These are phyloP conservation scores for Beta corolliflora DNA, from an alignment of 179 eudicot genomes.

Conservation along the genomic window DNA sequence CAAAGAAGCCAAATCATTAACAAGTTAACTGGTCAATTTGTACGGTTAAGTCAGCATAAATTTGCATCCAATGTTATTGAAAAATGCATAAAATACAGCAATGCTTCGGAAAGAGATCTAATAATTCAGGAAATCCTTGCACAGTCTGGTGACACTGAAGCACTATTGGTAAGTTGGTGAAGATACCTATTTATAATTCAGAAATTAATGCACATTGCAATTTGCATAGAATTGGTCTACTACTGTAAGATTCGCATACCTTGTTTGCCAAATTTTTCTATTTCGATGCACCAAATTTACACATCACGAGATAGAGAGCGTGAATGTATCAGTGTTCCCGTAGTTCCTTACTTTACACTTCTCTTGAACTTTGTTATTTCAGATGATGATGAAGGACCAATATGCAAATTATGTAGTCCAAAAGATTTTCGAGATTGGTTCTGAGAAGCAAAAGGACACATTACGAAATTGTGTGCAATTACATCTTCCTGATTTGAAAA, in stretches of 20 bases:
- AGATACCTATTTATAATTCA: background rate
- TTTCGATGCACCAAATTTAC: too few species aligned
- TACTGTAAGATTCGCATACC: background rate
- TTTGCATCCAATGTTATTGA: slow-evolving; percentile 56
- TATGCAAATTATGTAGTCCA: slow-evolving; percentile 81
- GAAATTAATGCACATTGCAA: background rate
- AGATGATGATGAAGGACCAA: slow-evolving; percentile 89
- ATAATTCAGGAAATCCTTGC: slow-evolving; percentile 42
- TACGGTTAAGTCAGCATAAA: slow-evolving; percentile 51
- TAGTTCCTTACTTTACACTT: background rate
- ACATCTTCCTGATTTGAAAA: slow-evolving; percentile 67
- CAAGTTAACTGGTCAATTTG: slow-evolving; percentile 38
- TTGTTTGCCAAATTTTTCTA: background rate
- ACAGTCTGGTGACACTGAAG: slow-evolving; percentile 30
- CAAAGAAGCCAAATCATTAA: slow-evolving; percentile 44
- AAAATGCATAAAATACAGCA: slow-evolving; percentile 45
- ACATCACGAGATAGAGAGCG: background rate
- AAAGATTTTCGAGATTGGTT: slow-evolving; percentile 61
- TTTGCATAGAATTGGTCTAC: background rate
- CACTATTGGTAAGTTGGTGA: slow-evolving; percentile 40
- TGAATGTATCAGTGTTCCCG: too few species aligned
- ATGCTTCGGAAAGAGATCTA: slow-evolving; percentile 33
- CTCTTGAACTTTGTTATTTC: slow-evolving; percentile 4
- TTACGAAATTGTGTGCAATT: slow-evolving; percentile 54
- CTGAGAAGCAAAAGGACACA: slow-evolving; percentile 52